Base-by-base conservation (phyloP, 1,284 basidiomycete species). In the Marasmius sp. region DNA sequence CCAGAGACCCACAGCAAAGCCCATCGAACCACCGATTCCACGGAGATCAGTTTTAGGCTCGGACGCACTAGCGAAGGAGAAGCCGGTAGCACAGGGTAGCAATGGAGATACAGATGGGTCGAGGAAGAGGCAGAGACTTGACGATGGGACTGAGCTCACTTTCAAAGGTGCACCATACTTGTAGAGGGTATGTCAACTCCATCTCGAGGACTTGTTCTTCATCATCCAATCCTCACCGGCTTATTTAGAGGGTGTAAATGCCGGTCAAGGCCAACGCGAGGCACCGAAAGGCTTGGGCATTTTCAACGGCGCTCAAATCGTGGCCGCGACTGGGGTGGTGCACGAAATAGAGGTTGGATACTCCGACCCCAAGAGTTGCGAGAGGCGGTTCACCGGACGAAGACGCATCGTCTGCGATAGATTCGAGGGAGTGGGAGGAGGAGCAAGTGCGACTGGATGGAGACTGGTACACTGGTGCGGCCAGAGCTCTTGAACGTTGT, bases 21-120 rank as follows among this genome's bases (percentile, higher is more conserved):
- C 88, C 22, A 76, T 92, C 16, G 88, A 90, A 69, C 89, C 91
- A 8, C 85, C 86, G 11, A 89, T 88, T 14, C 89, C 90, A 4
- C 80, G 90, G 39, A 75, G 85, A 0, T 97, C 94, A 1, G 69
- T 93, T 1, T 84, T 97, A 0, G 95, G 95, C 0, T 80, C 98
- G 6, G 95, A 98, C 72, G 84, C 83, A 38, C 82, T 98, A 2
- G 95, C 96, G 0, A 87, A 85, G 61, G 93, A 96, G 72, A 98
- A 97, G 75, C 81, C 92, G 52, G 86, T 84, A 6, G 43, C 43
- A 6, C 43, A 45, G 12, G 85, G 87, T 2, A 81, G 79, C 1
- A 75, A 70, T 64, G 71, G 65, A 10, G 77, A 78, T 65, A 76
- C 72, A 55, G 85, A 82, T 33, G 75, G 78, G 7, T 80, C 80